phyloP scores from a whole-genome alignment of 2,329 filamentous ascomycete genomes.

The Ceratocystis destructans region DNA sequence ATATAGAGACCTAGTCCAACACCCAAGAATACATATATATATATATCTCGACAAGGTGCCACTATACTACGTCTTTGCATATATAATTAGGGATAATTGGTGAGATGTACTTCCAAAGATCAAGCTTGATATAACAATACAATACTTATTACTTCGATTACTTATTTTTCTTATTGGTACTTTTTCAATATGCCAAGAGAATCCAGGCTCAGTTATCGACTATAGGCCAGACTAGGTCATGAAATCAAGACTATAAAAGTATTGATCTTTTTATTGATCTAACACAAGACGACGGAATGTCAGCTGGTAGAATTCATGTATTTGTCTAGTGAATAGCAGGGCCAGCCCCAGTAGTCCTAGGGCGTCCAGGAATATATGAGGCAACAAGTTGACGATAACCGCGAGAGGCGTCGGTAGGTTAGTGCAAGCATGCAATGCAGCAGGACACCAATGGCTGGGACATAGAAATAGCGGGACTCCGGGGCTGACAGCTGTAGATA shows the following conservation, averaged over 20 bases:
- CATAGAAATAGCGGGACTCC: too few relatives aligned
- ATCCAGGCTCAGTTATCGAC: too few relatives aligned
- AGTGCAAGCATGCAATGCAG: neutral
- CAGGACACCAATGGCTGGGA: neutral
- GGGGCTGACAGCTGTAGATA: too few relatives aligned
- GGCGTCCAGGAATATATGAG: neutral
- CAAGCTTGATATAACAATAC: too few relatives aligned
- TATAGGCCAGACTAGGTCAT: too few relatives aligned
- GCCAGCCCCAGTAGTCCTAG: neutral
- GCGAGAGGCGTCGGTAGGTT: neutral
- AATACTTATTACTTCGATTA: too few relatives aligned
- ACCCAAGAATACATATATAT: neutral
- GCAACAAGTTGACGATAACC: neutral
- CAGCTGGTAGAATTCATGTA: too few relatives aligned
- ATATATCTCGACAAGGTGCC: neutral
- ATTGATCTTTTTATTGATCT: neutral
- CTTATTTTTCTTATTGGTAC: too few relatives aligned
- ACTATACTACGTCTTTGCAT: neutral
- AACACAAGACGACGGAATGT: neutral
- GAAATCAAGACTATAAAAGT: neutral
- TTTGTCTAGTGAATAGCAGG: neutral
- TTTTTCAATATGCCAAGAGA: too few relatives aligned
- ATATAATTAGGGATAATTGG: neutral
- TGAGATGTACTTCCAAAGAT: too few relatives aligned
- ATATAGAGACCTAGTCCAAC: neutral